Base-by-base conservation (phyloP, 176 grass and related monocot genomes). In the Zoysia pacifica region DNA sequence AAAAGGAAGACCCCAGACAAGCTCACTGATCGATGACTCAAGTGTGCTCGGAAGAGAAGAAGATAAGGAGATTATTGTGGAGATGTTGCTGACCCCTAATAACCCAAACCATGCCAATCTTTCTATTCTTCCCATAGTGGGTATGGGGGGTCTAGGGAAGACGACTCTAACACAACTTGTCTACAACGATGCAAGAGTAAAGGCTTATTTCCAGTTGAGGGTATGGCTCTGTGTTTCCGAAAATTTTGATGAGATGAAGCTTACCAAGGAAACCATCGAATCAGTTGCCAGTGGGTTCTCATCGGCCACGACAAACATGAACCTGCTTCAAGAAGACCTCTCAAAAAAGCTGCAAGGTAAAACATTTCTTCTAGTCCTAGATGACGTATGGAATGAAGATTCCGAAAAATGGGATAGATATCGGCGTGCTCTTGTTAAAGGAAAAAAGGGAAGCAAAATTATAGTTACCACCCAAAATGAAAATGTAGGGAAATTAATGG, bases 341-440 rank as follows among this genome's bases (percentile, higher is more conserved):
- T 90, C 80, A 48, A 74, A 69, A 52, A 86, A 85, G 79, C 47
- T 97, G 20, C 9, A 82, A 71, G 90, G 76, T 62, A 90, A 93
- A 77, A 78, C 76, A 39, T 97, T 90, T 84, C 85, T 97, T 71
- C 90, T 97, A 54, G 87, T 97, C 37, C 85, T 97, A 44, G 93
- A 97, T 86, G 93, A 93, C 62, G 87, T 97, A 37, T 97, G 93
- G 93, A 97, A 93, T 50, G 90, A 97, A 79, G 80, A 97, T 13
- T 65, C 74, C 12, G 70, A 70, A 77, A 93, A 89, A 51, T 97
- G 94, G 94, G 19, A 76, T 9, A 86, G 73, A 61, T 93, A 93
- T 81, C 75, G 66, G 0, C 70, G 76, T 79, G 86, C 88, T 69
- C 59, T 93, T 40, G 6, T 89, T 74, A 73, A 49, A 16, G 88